Conservation (phyloP, 495 filamentous ascomycete species). For the Lentithecium fluviatile region DNA sequence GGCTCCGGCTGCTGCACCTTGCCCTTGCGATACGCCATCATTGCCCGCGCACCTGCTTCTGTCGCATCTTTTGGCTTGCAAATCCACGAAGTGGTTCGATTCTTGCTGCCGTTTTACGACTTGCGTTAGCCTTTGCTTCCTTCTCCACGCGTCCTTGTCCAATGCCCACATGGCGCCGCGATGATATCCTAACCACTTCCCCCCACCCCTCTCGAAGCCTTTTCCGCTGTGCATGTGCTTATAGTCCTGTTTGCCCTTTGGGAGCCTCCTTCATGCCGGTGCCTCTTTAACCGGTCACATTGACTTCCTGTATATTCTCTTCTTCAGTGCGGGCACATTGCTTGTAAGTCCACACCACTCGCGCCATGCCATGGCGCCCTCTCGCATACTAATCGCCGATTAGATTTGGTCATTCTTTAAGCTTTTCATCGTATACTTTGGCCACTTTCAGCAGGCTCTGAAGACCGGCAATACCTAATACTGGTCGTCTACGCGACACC, state of each 20-base stretch:
- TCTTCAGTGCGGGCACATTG: conserved; percentile 37
- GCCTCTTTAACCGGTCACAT: conserved; percentile 35
- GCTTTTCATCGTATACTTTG: conserved; percentile 11
- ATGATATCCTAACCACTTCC: conserved; percentile 25
- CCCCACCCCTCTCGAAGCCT: conserved; percentile 14
- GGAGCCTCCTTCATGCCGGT: conserved; percentile 37
- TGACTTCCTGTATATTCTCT: conserved; percentile 31
- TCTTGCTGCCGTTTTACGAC: conserved; percentile 20
- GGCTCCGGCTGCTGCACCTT: conserved; percentile 21
- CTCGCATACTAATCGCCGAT: conserved; percentile 8
- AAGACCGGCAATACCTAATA: conserved; percentile 33
- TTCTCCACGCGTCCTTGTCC: conserved; percentile 30
- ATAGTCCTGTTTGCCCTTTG: conserved; percentile 35
- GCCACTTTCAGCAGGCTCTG: conserved; percentile 40
- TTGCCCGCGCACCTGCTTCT: conserved; percentile 27
- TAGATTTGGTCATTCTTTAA: conserved; percentile 34
- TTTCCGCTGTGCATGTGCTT: conserved; percentile 31
- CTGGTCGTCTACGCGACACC: conserved; percentile 3
- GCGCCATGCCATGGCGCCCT: conserved; percentile 9
- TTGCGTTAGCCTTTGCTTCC: conserved; percentile 21
- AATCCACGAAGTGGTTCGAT: conserved; percentile 21
- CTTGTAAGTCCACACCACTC: conserved; percentile 21
- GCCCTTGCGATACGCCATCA: conserved; percentile 23
- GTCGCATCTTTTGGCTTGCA: conserved; percentile 29
- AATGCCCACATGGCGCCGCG: conserved; percentile 25